These are phyloP conservation scores for Penicillium egyptiacum DNA, from an alignment of 495 filamentous ascomycete species.

Conservation along the genomic window DNA sequence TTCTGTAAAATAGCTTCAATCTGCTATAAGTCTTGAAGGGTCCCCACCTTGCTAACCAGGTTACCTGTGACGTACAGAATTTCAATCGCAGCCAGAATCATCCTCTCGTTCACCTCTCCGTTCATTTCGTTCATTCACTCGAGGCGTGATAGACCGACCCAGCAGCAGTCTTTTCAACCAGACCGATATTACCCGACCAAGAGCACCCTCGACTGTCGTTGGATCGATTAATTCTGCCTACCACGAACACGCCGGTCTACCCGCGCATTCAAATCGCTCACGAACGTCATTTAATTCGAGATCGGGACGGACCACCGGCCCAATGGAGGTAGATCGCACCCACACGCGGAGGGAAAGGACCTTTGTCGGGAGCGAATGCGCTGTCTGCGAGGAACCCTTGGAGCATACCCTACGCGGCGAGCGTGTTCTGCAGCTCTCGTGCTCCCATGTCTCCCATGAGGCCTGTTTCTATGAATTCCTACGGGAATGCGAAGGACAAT, in stretches of 20 bases:
- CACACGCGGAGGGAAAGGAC: slow-evolving; percentile 87
- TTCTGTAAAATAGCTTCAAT: slow-evolving; percentile 12
- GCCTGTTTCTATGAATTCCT: slow-evolving; percentile 99
- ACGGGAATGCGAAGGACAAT: slow-evolving; percentile 90
- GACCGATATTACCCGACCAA: slow-evolving; percentile 28
- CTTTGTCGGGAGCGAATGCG: slow-evolving; percentile 91
- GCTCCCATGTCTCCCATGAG: slow-evolving; percentile 92
- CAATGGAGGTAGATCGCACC: slow-evolving; percentile 74
- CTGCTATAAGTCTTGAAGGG: slow-evolving; percentile 12
- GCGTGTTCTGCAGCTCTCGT: slow-evolving; percentile 93
- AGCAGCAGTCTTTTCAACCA: slow-evolving; percentile 32
- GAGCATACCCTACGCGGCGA: slow-evolving; percentile 96
- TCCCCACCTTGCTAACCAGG: slow-evolving; percentile 26
- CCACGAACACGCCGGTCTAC: slow-evolving; percentile 20
- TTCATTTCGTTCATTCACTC: slow-evolving; percentile 36
- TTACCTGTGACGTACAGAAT: slow-evolving; percentile 29
- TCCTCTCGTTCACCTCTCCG: slow-evolving; percentile 38
- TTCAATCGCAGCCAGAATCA: slow-evolving; percentile 34
- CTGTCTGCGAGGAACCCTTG: slow-evolving; percentile 94
- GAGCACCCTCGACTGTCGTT: slow-evolving; percentile 30
- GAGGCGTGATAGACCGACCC: slow-evolving; percentile 31
- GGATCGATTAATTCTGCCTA: slow-evolving; percentile 24
- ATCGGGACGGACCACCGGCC: slow-evolving; percentile 65
- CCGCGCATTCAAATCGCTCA: slow-evolving; percentile 35
- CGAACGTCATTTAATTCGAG: slow-evolving; percentile 50